Evolutionary conservation across 192 early-diverging fungal genomes (phyloP).

Genomic region (Radiomyces spectabilis): DNA sequence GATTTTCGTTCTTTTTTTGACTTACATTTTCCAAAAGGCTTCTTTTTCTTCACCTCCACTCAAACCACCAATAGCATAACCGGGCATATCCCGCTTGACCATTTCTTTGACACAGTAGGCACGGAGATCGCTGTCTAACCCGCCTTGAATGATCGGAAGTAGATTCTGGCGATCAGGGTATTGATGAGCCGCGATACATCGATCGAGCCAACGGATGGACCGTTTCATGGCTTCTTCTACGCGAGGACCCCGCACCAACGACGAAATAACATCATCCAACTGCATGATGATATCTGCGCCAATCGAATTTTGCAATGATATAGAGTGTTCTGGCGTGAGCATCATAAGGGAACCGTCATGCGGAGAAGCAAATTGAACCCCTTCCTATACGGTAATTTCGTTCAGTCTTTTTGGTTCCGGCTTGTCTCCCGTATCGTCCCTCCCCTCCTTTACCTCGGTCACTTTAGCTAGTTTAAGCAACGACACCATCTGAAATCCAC

Average conservation of each 20-base stretch:
- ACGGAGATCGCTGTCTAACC: slow-evolving; percentile 60
- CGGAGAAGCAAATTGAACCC: slow-evolving; percentile 82
- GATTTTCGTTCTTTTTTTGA: neutral
- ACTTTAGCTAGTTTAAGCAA: slow-evolving; percentile 75
- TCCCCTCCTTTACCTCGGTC: slow-evolving; percentile 45
- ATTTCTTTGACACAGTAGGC: slow-evolving; percentile 72
- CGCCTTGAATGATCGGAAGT: slow-evolving; percentile 88
- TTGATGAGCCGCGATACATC: slow-evolving; percentile 70
- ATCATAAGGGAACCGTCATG: slow-evolving; percentile 75
- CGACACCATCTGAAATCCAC: slow-evolving; percentile 90
- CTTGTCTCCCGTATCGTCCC: neutral
- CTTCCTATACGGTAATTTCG: slow-evolving; percentile 44
- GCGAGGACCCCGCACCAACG: slow-evolving; percentile 68
- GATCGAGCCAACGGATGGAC: slow-evolving; percentile 83
- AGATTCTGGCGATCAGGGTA: slow-evolving; percentile 69
- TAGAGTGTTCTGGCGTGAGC: slow-evolving; percentile 82
- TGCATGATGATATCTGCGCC: slow-evolving; percentile 92
- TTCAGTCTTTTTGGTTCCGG: neutral
- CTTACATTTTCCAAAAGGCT: slow-evolving; percentile 72
- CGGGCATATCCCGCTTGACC: slow-evolving; percentile 70
- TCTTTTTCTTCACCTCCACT: slow-evolving; percentile 85
- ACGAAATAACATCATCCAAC: slow-evolving; percentile 83
- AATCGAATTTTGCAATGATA: slow-evolving; percentile 79
- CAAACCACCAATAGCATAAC: slow-evolving; percentile 82
- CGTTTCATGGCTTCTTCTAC: slow-evolving; percentile 89